Evolutionary conservation across 1,139 yeast species (phyloP).

Genomic region (Taphrina wiesneri): DNA sequence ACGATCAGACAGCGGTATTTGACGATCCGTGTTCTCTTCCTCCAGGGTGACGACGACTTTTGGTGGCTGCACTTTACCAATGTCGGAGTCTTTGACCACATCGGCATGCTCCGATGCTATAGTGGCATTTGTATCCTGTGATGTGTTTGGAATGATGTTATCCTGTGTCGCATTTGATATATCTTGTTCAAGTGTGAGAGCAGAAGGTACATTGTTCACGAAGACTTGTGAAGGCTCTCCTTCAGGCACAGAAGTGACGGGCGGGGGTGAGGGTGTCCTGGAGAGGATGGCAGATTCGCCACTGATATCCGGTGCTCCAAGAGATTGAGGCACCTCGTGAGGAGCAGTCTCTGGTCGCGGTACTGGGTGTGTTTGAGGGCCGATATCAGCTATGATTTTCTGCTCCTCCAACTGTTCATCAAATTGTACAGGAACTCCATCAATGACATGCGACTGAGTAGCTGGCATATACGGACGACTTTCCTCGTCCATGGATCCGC

Average conservation of each 20-base stretch:
- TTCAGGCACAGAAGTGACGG: neutral
- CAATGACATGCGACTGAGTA: constrained; percentile 12
- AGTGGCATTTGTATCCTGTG: neutral
- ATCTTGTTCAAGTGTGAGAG: constrained; percentile 1
- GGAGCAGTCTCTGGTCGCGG: constrained; percentile 23
- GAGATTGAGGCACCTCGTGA: neutral
- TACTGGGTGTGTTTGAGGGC: constrained; percentile 23
- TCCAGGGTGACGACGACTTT: neutral
- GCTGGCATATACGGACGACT: constrained; percentile 27
- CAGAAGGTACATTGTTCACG: neutral
- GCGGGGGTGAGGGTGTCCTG: constrained; percentile 18
- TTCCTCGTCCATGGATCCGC: constrained; percentile 31
- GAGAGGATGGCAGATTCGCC: constrained; percentile 6
- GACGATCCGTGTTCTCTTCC: constrained; percentile 18
- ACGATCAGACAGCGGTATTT: constrained; percentile 11
- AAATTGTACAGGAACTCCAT: constrained; percentile 11
- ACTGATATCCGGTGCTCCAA: neutral
- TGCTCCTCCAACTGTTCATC: constrained; percentile 27
- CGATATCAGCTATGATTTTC: constrained; percentile 30
- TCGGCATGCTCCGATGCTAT: neutral
- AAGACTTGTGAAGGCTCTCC: neutral
- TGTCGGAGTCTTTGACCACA: neutral
- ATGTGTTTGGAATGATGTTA: neutral
- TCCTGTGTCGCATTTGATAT: neutral
- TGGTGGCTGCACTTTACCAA: neutral